phyloP scores from a whole-genome alignment of 2,329 filamentous ascomycete genomes.

The Elsinoe batatas region DNA sequence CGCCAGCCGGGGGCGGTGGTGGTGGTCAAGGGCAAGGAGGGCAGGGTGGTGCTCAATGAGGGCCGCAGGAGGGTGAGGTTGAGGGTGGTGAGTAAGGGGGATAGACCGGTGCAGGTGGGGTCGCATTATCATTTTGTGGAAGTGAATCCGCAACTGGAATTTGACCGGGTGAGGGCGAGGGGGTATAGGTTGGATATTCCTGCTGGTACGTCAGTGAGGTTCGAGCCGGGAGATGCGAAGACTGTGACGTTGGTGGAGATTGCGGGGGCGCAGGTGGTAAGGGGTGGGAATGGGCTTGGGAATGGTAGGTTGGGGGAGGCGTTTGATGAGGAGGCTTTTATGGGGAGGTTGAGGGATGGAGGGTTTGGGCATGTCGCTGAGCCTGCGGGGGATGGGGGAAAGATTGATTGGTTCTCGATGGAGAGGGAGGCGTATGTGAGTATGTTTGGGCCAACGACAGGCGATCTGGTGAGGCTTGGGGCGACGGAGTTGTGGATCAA shows the following conservation, averaged over 20 bases:
- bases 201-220: conserved; percentile 82
- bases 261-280: conserved; percentile 66
- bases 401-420: conserved; percentile 58
- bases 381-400: conserved; percentile 45
- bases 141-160: conserved; percentile 80
- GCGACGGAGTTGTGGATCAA: conserved; percentile 81
- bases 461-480: conserved; percentile 73
- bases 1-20: conserved; percentile 74
- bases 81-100: conserved; percentile 74
- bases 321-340: conserved; percentile 53
- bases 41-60: conserved; percentile 59
- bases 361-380: conserved; percentile 72
- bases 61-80: conserved; percentile 64
- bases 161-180: conserved; percentile 73
- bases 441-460: conserved; percentile 90
- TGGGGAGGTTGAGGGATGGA: conserved; percentile 55
- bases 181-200: conserved; percentile 83
- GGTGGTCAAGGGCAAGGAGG: conserved; percentile 55
- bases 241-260: conserved; percentile 87
- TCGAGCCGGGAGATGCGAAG: conserved; percentile 87
- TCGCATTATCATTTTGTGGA: conserved; percentile 97
- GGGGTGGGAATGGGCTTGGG: conserved; percentile 74
- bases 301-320: conserved; percentile 58
- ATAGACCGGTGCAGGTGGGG: conserved; percentile 82
- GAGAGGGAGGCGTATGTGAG: conserved; percentile 66